Conservation (phyloP, 164 flowering plant genomes). For the Berberis vulgaris region DNA sequence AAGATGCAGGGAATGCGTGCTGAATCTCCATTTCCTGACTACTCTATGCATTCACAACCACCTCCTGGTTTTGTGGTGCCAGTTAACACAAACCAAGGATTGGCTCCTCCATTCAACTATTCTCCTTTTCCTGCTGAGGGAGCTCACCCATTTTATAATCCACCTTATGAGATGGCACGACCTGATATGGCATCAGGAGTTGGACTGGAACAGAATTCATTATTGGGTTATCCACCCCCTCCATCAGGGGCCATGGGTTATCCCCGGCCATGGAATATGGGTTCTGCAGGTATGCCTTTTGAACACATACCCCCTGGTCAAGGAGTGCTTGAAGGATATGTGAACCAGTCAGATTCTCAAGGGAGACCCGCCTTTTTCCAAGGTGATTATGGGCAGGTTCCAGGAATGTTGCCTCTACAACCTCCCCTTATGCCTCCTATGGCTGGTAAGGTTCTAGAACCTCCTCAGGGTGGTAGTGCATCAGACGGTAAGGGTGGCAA, state of each 20-base stretch:
- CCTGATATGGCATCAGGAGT: conserved; percentile 41
- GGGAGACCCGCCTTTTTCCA: conserved; percentile 39
- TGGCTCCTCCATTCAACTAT: conserved; percentile 42
- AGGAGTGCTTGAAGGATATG: conserved; percentile 33
- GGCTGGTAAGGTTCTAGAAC: conserved; percentile 31
- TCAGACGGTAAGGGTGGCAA: conserved; percentile 46
- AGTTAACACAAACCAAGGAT: conserved; percentile 29
- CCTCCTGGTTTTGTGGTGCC: conserved; percentile 52
- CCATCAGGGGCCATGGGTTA: conserved; percentile 29
- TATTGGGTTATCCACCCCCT: conserved; percentile 55
- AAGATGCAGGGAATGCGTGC: conserved; percentile 33
- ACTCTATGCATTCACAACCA: conserved; percentile 36
- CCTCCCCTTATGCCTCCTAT: conserved; percentile 16
- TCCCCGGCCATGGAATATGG: conserved; percentile 56
- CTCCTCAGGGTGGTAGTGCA: conserved; percentile 25
- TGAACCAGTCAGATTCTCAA: conserved; percentile 35
- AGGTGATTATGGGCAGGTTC: conserved; percentile 40
- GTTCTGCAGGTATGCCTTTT: conserved; percentile 24
- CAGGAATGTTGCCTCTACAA: conserved; percentile 29
- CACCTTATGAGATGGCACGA: conserved; percentile 44
- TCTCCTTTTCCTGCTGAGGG: conserved; percentile 55
- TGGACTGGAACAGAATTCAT: conserved; percentile 58
- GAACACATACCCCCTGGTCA: conserved; percentile 32
- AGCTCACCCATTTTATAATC: conserved; percentile 40
- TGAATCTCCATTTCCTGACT: conserved; percentile 34